Base-by-base conservation (phyloP, 176 grass and related monocot species). In the Aegilops sharonensis region DNA sequence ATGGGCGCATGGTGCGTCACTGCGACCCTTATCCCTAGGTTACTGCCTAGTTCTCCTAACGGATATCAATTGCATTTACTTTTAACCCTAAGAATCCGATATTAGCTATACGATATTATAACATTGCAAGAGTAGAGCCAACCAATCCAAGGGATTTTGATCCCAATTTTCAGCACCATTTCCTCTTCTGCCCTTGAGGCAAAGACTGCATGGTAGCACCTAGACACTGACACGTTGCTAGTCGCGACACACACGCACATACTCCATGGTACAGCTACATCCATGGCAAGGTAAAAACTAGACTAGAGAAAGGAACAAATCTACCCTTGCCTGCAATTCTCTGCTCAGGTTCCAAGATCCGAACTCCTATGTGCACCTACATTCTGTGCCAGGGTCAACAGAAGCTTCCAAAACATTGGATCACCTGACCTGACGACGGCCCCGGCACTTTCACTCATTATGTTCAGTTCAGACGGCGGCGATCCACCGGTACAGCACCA, bases 401-500 rank as follows among this genome's bases (percentile, higher is more conserved):
- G 77, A 78, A 77, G 71, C 64, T 72, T 77, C 78, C 63, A 72
- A 88, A 54, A 5, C 62, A 34, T 71, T 77, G 31, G 82, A 79
- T 81, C 82, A 66, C 64, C 84, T 37, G 34, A 11, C 64, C 72
- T 47, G 30, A 15, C 17, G 3, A 8, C 64, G 62, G 40, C 42
- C 83, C 81, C 4, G 5, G 57, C 29, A 43, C 54, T 20, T 47
- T 24, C 17, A 13, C 8, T 27, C 24, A 87, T 92, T 65, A 87
- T 79, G 23, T 50, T 45, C 64, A 64, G 64, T 13, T 83, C 87
- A 97, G 64, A 94, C 81, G 12, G 90, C 92, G 0, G 87, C 59
- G 12, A 97, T 91, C 94, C 94, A 97, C 59, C 94, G 81, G 92
- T 97, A 97, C 68, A 97, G 50, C 18, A 72, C 79, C 83, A 92